These are phyloP conservation scores for Geoglossum cookeanum DNA, from an alignment of 2,329 filamentous ascomycete species.

Conservation along the genomic window DNA sequence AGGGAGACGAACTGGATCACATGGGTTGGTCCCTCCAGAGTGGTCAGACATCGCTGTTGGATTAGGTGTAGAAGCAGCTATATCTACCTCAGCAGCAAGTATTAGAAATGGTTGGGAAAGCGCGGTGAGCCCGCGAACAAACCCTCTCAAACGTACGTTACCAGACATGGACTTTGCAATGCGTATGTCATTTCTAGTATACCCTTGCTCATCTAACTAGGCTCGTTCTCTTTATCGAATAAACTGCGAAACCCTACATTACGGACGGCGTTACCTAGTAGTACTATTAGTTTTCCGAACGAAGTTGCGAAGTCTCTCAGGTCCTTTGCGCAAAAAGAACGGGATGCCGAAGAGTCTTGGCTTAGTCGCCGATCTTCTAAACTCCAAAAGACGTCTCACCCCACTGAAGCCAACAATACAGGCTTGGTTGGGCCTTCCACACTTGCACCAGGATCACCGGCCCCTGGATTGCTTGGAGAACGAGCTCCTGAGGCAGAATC, in stretches of 20 bases:
- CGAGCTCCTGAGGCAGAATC: slow-evolving; percentile 38
- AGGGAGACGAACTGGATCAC: slow-evolving; percentile 56
- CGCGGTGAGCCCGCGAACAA: slow-evolving; percentile 34
- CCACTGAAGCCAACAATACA: slow-evolving; percentile 28
- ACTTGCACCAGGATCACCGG: slow-evolving; percentile 34
- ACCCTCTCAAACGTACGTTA: slow-evolving; percentile 40
- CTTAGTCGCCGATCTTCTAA: slow-evolving; percentile 48
- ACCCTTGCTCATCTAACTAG: slow-evolving; percentile 20
- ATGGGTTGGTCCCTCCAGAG: slow-evolving; percentile 59
- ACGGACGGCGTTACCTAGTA: slow-evolving; percentile 30
- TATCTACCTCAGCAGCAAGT: not conserved
- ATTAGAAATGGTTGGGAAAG: slow-evolving; percentile 19
- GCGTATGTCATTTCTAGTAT: slow-evolving; percentile 5
- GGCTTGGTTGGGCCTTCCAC: slow-evolving; percentile 40
- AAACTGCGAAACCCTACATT: slow-evolving; percentile 27
- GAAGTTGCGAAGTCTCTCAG: slow-evolving; percentile 34
- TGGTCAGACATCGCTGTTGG: slow-evolving; percentile 51
- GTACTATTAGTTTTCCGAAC: slow-evolving; percentile 25
- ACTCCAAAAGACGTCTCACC: slow-evolving; percentile 32
- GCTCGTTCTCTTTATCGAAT: slow-evolving; percentile 18
- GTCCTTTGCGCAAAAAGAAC: slow-evolving; percentile 44
- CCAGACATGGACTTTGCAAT: not conserved
- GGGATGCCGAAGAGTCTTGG: slow-evolving; percentile 52
- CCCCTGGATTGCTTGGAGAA: slow-evolving; percentile 17
- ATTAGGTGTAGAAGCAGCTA: slow-evolving; percentile 20